Evolutionary conservation across 257 asterid species (phyloP).

Genomic region (Salvia splendens): DNA sequence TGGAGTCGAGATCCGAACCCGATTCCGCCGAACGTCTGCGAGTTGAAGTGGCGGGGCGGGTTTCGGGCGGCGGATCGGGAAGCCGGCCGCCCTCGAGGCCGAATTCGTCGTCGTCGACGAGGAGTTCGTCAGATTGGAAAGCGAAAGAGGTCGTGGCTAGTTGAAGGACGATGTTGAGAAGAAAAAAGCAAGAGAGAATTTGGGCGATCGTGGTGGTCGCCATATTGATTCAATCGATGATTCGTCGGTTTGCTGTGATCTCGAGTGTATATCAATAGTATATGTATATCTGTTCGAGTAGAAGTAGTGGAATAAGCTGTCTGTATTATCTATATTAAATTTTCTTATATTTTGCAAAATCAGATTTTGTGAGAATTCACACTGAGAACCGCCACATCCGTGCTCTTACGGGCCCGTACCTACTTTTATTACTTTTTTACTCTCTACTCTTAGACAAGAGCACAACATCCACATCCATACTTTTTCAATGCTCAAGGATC

Average conservation of each 20-base stretch:
- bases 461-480: no score
- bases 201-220: constrained; percentile 13
- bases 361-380: no score
- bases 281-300: neutral
- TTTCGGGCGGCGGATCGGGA: constrained; percentile 34
- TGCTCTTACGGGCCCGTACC: no score
- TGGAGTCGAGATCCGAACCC: constrained; percentile 71
- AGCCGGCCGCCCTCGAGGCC: constrained; percentile 74
- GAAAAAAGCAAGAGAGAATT: constrained; percentile 18
- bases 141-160: constrained; percentile 41
- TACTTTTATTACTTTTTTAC: no score
- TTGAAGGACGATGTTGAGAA: constrained; percentile 33
- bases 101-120: constrained; percentile 81
- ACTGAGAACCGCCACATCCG: no score
- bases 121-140: constrained; percentile 93
- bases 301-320: neutral
- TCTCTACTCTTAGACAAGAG: no score
- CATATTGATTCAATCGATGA: constrained; percentile 38
- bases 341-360: no score
- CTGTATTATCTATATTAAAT: no score
- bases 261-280: neutral
- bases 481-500: no score
- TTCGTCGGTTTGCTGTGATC: neutral
- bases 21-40: constrained; percentile 51
- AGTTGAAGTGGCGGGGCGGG: constrained; percentile 43